Conservation (phyloP, 768 basidiomycete genomes). For the Trametes elegans region DNA sequence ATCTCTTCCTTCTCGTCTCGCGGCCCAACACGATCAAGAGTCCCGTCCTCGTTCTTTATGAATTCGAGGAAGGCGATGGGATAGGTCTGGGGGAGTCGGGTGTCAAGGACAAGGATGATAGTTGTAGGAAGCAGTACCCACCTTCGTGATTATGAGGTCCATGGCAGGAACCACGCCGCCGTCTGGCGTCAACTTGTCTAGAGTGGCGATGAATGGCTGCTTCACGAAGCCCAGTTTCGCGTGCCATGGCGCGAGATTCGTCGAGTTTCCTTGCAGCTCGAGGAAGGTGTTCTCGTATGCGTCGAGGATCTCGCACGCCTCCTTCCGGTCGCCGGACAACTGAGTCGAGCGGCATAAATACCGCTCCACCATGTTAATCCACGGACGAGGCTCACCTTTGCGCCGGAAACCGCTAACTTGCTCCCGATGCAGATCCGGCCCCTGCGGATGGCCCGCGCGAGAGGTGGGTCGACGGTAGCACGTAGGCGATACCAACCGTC, state of each 20-base stretch:
- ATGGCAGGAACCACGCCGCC: slow-evolving; percentile 77
- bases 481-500: slow-evolving; percentile 96
- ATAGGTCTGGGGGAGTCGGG: too few species aligned
- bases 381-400: slow-evolving; percentile 53
- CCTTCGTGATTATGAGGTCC: slow-evolving; percentile 72
- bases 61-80: slow-evolving; percentile 83
- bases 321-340: slow-evolving; percentile 70
- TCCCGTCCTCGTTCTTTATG: slow-evolving; percentile 43
- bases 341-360: slow-evolving; percentile 29
- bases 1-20: slow-evolving; percentile 70
- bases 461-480: slow-evolving; percentile 69
- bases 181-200: slow-evolving; percentile 76
- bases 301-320: slow-evolving; percentile 80
- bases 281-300: slow-evolving; percentile 69
- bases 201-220: slow-evolving; percentile 65
- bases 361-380: neutral
- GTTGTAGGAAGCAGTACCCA: too few species aligned
- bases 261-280: slow-evolving; percentile 77
- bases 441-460: slow-evolving; percentile 65
- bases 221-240: slow-evolving; percentile 77
- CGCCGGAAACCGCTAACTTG: slow-evolving; percentile 80
- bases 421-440: slow-evolving; percentile 72
- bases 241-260: slow-evolving; percentile 86
- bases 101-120: too few species aligned
- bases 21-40: slow-evolving; percentile 49